Percentiles rank a stretch among this genome's conserved stretches.
phyloP scores from a whole-genome alignment of 495 filamentous ascomycete genomes.

The Cercophora samala region DNA sequence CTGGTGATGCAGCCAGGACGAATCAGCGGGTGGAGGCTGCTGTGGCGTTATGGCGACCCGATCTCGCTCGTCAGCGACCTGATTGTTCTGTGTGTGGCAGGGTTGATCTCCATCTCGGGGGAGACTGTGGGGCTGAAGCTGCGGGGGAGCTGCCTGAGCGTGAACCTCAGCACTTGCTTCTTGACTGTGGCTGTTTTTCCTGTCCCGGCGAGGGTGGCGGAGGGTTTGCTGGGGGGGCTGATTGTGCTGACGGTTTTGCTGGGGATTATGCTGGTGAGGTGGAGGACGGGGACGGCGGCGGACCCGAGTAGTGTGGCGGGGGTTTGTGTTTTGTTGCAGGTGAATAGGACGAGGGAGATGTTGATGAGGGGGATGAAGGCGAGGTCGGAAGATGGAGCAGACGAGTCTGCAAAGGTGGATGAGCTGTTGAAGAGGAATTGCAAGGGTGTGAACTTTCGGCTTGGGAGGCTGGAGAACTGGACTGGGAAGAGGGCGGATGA shows the following conservation, averaged over 20 bases:
- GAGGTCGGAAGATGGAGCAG: neutral
- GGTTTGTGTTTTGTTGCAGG: slow-evolving; percentile 12
- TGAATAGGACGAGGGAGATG: neutral
- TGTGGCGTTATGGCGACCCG: neutral
- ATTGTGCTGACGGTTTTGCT: slow-evolving; percentile 4
- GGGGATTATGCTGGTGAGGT: neutral
- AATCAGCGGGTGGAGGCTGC: neutral
- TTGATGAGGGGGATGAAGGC: neutral
- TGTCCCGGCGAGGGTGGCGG: slow-evolving; percentile 11
- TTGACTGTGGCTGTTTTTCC: slow-evolving; percentile 15
- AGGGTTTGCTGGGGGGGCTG: slow-evolving; percentile 12
- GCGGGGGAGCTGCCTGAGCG: slow-evolving; percentile 6
- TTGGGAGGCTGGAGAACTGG: neutral
- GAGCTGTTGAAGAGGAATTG: neutral
- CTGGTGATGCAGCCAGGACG: neutral
- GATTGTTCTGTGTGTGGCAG: slow-evolving; percentile 1
- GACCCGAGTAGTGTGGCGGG: slow-evolving; percentile 8
- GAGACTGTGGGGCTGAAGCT: slow-evolving; percentile 15
- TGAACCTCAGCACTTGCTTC: slow-evolving; percentile 10
- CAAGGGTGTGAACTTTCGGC: neutral
- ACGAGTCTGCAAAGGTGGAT: too few relatives aligned
- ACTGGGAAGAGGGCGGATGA: neutral
- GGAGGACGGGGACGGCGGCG: slow-evolving; percentile 5
- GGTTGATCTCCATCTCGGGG: slow-evolving; percentile 8
- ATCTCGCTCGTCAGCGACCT: slow-evolving; percentile 1